Base-by-base conservation (phyloP, 2,329 filamentous ascomycete species). In the Ilyonectria destructans region DNA sequence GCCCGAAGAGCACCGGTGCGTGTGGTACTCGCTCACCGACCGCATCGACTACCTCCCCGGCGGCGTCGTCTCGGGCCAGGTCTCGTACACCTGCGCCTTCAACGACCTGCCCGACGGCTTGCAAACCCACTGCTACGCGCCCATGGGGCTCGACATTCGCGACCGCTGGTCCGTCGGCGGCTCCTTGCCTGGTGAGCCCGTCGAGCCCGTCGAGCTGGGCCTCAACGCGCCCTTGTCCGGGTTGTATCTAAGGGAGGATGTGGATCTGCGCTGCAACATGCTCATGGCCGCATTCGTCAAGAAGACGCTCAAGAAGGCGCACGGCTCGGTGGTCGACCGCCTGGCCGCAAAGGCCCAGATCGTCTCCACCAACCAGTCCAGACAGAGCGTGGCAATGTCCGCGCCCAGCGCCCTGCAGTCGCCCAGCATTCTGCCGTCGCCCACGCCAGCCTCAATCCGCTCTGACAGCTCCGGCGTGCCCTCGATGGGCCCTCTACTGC, bases 41-140 rank as follows among this genome's bases (percentile, higher is more conserved):
- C 89, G 89, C 76, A 91, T 97, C 74, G 86, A 89, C 59, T 95
- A 94, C 77, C 83, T 96, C 1, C 93, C 93, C 0, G 91, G 91
- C 21, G 88, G 88, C 12, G 75, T 91, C 4, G 85, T 88, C 49
- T 87, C 87, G 17, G 89, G 92, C 67, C 90, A 92, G 75, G 87
- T 97, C 65, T 90, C 87, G 33, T 97, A 97, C 84, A 93, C 92
- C 48, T 93, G 89, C 62, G 94, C 92, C 75, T 97, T 97, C 79
- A 89, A 94, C 80, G 89, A 97, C 76, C 84, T 94, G 21, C 84
- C 90, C 4, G 84, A 88, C 63, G 94, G 94, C 6, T 81, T 97
- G 31, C 91, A 95, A 82, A 97, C 94, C 15, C 94, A 97, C 78
- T 91, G 91, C 75, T 96, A 94, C 76, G 94, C 94, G 4, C 94